phyloP scores from a whole-genome alignment of 257 asterid genomes.

The Thymus mandschuricus region DNA sequence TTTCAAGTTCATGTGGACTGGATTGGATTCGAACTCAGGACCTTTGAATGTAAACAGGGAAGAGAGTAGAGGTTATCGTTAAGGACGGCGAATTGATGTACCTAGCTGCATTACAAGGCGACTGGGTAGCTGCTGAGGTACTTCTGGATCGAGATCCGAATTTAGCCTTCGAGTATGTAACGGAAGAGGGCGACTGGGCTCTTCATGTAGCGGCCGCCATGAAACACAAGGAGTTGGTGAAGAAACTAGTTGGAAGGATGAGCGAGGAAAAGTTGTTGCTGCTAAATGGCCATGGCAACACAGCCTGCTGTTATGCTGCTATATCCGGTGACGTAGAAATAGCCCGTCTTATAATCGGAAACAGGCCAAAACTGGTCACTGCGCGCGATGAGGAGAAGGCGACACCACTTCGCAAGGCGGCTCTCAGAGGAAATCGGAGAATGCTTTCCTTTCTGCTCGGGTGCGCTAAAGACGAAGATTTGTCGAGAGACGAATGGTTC shows the following conservation, averaged over 20 bases:
- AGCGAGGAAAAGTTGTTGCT: not conserved
- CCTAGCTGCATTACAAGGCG: constrained; percentile 18
- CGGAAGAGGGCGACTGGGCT: constrained; percentile 18
- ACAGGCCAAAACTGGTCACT: not conserved
- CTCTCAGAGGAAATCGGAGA: not conserved
- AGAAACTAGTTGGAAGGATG: not conserved
- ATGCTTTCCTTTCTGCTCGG: constrained; percentile 29
- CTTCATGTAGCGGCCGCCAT: constrained; percentile 1
- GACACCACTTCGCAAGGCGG: constrained; percentile 28
- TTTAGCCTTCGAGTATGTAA: not conserved
- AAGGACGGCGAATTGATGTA: constrained; percentile 1
- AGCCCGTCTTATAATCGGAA: constrained; percentile 21
- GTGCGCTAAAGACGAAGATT: not conserved
- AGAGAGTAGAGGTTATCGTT: no score
- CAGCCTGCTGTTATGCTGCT: constrained; percentile 30
- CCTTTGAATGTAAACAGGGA: no score
- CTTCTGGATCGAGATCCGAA: not conserved
- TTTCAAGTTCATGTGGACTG: no score
- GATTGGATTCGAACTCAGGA: no score
- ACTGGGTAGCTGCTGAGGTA: constrained; percentile 27
- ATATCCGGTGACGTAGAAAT: constrained; percentile 24
- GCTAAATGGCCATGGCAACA: constrained; percentile 7
- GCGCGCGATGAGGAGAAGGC: not conserved
- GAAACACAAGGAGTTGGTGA: constrained; percentile 16
- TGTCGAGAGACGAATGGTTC: not conserved